These are phyloP conservation scores for Grigorovia yakushimaensis DNA, from an alignment of 805 yeast genomes.

Conservation along the genomic window DNA sequence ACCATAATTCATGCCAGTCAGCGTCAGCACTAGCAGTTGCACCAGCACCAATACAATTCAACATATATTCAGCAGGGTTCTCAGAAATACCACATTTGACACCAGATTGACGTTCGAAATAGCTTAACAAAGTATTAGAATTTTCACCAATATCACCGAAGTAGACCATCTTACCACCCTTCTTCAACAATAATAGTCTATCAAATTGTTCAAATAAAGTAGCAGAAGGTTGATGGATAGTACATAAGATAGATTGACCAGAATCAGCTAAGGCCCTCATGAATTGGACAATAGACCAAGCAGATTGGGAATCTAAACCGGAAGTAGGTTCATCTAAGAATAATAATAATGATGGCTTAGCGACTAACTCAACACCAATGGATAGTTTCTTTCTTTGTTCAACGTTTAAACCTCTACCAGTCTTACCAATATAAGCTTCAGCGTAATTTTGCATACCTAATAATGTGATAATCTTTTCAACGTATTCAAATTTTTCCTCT, in stretches of 20 bases:
- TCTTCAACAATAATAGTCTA: slow-evolving; percentile 53
- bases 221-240: slow-evolving; percentile 74
- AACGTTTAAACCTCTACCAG: slow-evolving; percentile 63
- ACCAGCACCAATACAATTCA: slow-evolving; percentile 72
- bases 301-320: slow-evolving; percentile 58
- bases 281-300: slow-evolving; percentile 59
- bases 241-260: slow-evolving; percentile 68
- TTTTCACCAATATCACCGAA: slow-evolving; percentile 72
- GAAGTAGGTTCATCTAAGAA: slow-evolving; percentile 69
- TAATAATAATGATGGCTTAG: slow-evolving; percentile 53
- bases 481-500: slow-evolving; percentile 55
- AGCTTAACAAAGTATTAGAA: slow-evolving; percentile 46
- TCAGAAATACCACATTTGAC: slow-evolving; percentile 49
- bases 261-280: slow-evolving; percentile 58
- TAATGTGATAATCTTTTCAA: slow-evolving; percentile 55
- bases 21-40: slow-evolving; percentile 52
- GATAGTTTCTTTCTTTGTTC: slow-evolving; percentile 61
- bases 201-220: slow-evolving; percentile 58
- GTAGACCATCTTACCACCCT: slow-evolving; percentile 73
- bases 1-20: slow-evolving; percentile 63
- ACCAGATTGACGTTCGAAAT: slow-evolving; percentile 68
- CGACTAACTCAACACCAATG: slow-evolving; percentile 64
- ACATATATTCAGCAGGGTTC: slow-evolving; percentile 70
- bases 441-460: slow-evolving; percentile 63
- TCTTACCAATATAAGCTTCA: slow-evolving; percentile 71